Evolutionary conservation across 306 rosid genomes (phyloP).

Genomic region (Dryas drummondii): DNA sequence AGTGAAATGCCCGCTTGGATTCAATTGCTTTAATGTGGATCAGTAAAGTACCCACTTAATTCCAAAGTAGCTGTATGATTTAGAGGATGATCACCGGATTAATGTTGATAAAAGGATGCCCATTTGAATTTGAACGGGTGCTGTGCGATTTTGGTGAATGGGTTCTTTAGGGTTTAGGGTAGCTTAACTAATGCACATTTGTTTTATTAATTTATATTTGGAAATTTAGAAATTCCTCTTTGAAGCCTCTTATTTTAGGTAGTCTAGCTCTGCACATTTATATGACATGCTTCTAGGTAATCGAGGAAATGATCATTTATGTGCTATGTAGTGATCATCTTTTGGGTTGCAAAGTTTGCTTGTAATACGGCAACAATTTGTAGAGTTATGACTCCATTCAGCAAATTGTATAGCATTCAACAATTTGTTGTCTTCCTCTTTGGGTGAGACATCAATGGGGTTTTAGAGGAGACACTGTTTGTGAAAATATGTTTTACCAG

Average conservation of each 20-base stretch:
- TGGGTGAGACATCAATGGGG: background rate
- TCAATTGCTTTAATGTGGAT: constrained; percentile 4
- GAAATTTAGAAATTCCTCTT: background rate
- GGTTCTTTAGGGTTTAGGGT: background rate
- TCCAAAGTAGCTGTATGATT: background rate
- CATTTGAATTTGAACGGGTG: background rate
- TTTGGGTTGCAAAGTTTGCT: background rate
- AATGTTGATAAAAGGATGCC: background rate
- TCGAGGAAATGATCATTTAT: background rate
- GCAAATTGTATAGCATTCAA: background rate
- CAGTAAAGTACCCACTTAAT: background rate
- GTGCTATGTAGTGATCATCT: background rate
- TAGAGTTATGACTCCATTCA: background rate
- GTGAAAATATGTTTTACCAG: background rate
- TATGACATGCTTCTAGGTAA: background rate
- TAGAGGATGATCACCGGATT: background rate
- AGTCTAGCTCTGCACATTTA: background rate
- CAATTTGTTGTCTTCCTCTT: background rate
- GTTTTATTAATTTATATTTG: background rate
- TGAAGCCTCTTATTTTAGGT: background rate
- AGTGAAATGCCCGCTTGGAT: background rate
- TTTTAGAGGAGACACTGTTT: background rate
- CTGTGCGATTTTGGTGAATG: background rate
- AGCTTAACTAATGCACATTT: background rate
- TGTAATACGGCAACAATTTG: background rate